Conservation (phyloP, 1,284 basidiomycete species). For the Singerocomus inundabilis region DNA sequence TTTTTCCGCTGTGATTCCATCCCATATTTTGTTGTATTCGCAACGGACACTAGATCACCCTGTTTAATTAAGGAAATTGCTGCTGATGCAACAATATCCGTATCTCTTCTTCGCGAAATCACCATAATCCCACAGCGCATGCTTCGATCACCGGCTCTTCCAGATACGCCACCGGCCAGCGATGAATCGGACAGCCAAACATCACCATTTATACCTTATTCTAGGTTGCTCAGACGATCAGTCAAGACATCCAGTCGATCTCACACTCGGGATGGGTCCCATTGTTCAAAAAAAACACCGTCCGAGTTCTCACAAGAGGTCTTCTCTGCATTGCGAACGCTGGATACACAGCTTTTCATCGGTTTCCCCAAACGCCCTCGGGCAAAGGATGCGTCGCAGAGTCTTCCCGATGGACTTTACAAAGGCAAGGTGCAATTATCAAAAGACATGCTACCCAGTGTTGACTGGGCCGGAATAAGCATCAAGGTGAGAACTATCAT, state of each 20-base stretch:
- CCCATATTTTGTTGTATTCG: conserved; percentile 70
- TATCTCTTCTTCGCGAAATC: conserved; percentile 59
- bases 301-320: conserved; percentile 44
- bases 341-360: conserved; percentile 54
- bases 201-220: conserved; percentile 19
- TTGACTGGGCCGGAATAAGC: conserved; percentile 63
- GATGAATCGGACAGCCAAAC: conserved; percentile 45
- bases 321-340: conserved; percentile 47
- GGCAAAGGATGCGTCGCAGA: conserved; percentile 35
- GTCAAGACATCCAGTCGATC: conserved; percentile 33
- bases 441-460: conserved; percentile 58
- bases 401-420: conserved; percentile 64
- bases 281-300: conserved; percentile 41
- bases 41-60: conserved; percentile 54
- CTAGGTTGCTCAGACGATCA: conserved; percentile 48
- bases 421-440: conserved; percentile 55
- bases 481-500: conserved; percentile 51
- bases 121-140: conserved; percentile 42
- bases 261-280: conserved; percentile 22
- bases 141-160: conserved; percentile 40
- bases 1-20: conserved; percentile 59
- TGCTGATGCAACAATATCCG: conserved; percentile 63
- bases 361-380: conserved; percentile 70
- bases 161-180: conserved; percentile 46
- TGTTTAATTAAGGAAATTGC: conserved; percentile 60